phyloP scores from a whole-genome alignment of 305 asterid species.

The Solanum chacoense region DNA sequence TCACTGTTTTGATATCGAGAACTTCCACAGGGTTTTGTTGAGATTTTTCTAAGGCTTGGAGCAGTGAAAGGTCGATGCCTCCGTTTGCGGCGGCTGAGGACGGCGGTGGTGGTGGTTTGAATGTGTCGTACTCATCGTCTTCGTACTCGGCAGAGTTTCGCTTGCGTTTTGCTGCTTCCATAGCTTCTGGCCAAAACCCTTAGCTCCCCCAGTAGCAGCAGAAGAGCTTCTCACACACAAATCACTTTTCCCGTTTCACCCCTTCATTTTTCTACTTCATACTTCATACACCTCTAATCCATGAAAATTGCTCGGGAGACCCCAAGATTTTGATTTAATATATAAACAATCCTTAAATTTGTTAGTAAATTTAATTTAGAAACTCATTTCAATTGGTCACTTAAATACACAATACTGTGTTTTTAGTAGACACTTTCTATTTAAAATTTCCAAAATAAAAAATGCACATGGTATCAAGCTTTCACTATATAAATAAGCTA shows the following conservation, averaged over 20 bases:
- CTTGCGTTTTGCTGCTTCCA: constrained; percentile 36
- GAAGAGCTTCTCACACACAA: not conserved
- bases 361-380: not conserved
- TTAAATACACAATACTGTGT: not conserved
- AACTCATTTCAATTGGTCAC: not conserved
- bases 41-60: constrained; percentile 87
- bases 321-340: not conserved
- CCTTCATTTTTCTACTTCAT: not conserved
- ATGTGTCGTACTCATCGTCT: constrained; percentile 6
- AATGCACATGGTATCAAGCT: not conserved
- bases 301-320: not conserved
- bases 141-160: constrained; percentile 23
- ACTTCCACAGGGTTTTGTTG: constrained; percentile 62
- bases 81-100: constrained; percentile 10
- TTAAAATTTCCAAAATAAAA: not conserved
- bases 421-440: not conserved
- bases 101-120: constrained; percentile 16
- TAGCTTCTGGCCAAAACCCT: not conserved
- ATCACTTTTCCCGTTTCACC: not conserved
- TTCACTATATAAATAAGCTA: not conserved
- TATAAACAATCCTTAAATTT: not conserved
- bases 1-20: constrained; percentile 81
- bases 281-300: not conserved
- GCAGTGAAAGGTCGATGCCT: constrained; percentile 59
- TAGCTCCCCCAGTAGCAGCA: not conserved